Evolutionary conservation across 345 rosid genomes (phyloP), one percentile per base, ranked within the genome.

Genomic region (Pistacia vera): DNA sequence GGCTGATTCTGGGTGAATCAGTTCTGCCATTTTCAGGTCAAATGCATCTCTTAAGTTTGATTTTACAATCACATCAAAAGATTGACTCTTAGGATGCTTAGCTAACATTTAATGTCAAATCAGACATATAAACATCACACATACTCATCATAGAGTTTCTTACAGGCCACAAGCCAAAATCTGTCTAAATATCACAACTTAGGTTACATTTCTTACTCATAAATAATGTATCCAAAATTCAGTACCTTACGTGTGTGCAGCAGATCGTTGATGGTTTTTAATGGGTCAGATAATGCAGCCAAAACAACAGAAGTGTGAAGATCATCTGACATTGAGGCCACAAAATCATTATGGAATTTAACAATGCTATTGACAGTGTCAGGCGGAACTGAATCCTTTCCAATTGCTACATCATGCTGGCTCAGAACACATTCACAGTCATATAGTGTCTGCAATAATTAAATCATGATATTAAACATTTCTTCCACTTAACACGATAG

Each of bases 271-370:
- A 93, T 88, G 30, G 82, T 83, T 75, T 93, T 96, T 80, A 96
- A 77, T 13, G 97, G 97, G 48, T 93, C 98, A 57, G 99, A 93
- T 72, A 96, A 67, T 62, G 94, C 95, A 73, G 98, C 94, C 82
- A 96, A 83, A 69, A 95, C 82, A 61, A 83, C 93, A 0, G 98
- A 88, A 18, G 95, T 92, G 74, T 76, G 97, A 74, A 96, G 95
- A 90, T 96, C 97, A 93, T 96, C 97, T 6, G 90, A 91, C 98
- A 96, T 93, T 4, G 97, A 92, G 70, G 87, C 86, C 74, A 87
- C 56, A 62, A 88, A 89, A 49, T 87, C 87, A 73, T 85, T 78
- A 54, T 74, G 80, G 82, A 96, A 91, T 77, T 85, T 85, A 54
- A 71, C 81, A 67, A 91, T 82, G 76, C 72, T 56, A 59, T 81